Evolutionary conservation across 257 asterid species (phyloP).

Genomic region (Parsonsia alboflavescens): DNA sequence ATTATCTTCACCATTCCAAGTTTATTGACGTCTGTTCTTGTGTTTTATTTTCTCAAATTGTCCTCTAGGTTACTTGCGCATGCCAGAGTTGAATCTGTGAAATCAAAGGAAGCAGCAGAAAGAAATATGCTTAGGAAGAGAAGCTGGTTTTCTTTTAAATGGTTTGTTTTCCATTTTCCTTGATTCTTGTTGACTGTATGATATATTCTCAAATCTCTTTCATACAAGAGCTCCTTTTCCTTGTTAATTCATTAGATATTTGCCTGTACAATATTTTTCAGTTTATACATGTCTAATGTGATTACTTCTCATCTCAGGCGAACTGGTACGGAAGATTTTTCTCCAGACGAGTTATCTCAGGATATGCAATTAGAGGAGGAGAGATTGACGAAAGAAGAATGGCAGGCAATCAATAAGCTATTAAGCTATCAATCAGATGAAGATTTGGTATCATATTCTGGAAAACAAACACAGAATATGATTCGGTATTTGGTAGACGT

Average conservation of each 20-base stretch:
- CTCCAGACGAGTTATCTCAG: constrained; percentile 45
- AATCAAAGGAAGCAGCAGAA: constrained; percentile 95
- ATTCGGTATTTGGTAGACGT: constrained; percentile 70
- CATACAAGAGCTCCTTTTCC: constrained; percentile 3
- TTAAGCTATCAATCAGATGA: constrained; percentile 92
- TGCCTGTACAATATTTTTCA: constrained; percentile 3
- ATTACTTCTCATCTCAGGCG: constrained; percentile 50
- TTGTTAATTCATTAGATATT: constrained; percentile 8
- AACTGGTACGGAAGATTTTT: constrained; percentile 53
- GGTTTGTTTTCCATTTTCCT: constrained; percentile 49
- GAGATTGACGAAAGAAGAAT: constrained; percentile 85
- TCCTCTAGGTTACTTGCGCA: constrained; percentile 91
- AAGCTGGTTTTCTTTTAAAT: constrained; percentile 85
- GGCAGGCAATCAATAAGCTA: constrained; percentile 93
- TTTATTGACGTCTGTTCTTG: not conserved
- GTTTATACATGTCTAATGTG: constrained; percentile 6
- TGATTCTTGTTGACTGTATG: not conserved
- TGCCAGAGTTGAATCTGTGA: constrained; percentile 90
- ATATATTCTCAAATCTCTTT: not conserved
- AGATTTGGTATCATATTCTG: constrained; percentile 53
- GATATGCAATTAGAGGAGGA: constrained; percentile 67
- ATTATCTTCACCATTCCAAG: not conserved
- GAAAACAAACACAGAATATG: constrained; percentile 75
- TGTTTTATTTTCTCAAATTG: not conserved
- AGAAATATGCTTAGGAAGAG: constrained; percentile 63